Evolutionary conservation across 73 alveolate genomes (phyloP).

Genomic region (Uronychia setigera): DNA sequence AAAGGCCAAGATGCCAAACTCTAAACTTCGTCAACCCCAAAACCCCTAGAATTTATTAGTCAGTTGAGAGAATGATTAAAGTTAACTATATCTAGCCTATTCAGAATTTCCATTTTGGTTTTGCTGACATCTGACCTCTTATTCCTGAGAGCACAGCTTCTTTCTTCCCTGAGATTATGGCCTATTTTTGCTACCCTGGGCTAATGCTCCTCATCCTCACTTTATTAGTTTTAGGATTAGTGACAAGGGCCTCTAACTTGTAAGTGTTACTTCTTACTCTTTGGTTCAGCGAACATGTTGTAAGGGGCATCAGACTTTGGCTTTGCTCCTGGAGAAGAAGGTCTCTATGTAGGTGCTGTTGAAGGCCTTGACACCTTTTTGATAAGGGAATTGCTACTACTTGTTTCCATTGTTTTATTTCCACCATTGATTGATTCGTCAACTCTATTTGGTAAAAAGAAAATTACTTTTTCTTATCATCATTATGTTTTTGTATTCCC

Average conservation of each 20-base stretch:
- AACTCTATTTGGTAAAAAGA: background rate
- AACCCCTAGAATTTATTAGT: no score
- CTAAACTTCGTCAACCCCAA: background rate
- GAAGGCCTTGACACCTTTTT: background rate
- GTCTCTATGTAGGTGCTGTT: background rate
- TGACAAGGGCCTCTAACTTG: no score
- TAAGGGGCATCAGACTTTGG: background rate
- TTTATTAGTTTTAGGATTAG: no score
- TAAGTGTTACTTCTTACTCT: background rate
- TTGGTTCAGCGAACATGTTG: background rate
- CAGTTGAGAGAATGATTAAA: no score
- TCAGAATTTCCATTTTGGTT: no score
- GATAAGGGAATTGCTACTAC: background rate
- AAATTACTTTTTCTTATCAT: background rate
- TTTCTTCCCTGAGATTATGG: no score
- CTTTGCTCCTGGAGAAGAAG: conserved; percentile 1
- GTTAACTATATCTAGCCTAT: no score
- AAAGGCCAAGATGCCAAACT: background rate
- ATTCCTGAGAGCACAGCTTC: no score
- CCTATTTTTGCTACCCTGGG: no score
- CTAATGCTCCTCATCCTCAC: no score
- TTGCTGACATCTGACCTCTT: no score
- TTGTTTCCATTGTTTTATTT: background rate
- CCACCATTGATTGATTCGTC: background rate
- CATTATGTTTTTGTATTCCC: background rate